Evolutionary conservation across 2,329 filamentous ascomycete genomes (phyloP).

Genomic region (Colletotrichum aenigma): DNA sequence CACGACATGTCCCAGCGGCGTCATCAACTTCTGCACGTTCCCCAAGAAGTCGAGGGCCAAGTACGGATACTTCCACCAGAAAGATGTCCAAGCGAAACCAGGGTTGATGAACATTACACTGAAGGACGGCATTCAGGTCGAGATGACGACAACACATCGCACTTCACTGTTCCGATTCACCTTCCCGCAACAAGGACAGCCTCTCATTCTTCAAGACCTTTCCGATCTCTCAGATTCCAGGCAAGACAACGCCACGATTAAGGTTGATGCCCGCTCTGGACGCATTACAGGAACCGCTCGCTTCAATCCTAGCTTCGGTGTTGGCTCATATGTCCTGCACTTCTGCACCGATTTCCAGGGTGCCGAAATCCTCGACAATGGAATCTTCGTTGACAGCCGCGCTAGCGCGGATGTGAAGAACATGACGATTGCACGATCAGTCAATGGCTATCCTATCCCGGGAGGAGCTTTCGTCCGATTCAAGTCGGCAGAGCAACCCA

Average conservation of each 20-base stretch:
- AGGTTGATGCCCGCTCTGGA: constrained; percentile 59
- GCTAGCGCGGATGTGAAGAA: constrained; percentile 52
- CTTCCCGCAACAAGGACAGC: constrained; percentile 55
- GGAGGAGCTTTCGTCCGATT: constrained; percentile 71
- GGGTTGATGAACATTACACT: constrained; percentile 70
- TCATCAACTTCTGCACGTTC: constrained; percentile 66
- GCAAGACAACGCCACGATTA: constrained; percentile 59
- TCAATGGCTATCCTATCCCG: constrained; percentile 59
- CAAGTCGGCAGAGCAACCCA: constrained; percentile 45
- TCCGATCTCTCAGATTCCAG: constrained; percentile 67
- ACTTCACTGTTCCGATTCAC: constrained; percentile 70
- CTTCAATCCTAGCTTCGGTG: constrained; percentile 70
- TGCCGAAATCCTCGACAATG: constrained; percentile 60
- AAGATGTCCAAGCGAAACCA: constrained; percentile 60
- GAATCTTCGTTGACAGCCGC: constrained; percentile 64
- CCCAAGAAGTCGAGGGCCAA: constrained; percentile 47
- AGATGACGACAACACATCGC: constrained; percentile 72
- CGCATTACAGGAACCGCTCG: constrained; percentile 66
- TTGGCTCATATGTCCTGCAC: constrained; percentile 62
- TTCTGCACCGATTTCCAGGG: constrained; percentile 73
- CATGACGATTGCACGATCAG: constrained; percentile 51
- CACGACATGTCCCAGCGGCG: constrained; percentile 62
- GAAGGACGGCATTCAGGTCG: constrained; percentile 60
- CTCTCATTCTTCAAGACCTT: constrained; percentile 70
- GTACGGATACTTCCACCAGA: constrained; percentile 50